Conservation (phyloP, 2,329 filamentous ascomycete species). For the Helotiales sp. region DNA sequence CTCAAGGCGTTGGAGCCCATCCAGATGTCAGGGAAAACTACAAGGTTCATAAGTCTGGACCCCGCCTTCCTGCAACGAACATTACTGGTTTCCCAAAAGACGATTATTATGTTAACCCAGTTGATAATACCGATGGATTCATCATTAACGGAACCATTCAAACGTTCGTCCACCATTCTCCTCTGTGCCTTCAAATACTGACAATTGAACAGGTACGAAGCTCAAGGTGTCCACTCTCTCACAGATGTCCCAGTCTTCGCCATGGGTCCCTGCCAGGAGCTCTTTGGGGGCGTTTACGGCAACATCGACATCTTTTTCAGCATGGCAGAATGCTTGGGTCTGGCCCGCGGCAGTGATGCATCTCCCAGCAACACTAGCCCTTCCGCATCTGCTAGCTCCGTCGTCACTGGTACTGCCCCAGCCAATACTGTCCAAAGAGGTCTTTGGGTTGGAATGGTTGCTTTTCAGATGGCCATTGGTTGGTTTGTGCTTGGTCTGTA, state of each 20-base stretch:
- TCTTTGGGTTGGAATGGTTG: conserved; percentile 31
- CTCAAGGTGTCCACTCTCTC: conserved; percentile 75
- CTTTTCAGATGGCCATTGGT: conserved; percentile 30
- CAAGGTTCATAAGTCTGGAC: conserved; percentile 68
- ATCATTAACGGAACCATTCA: conserved; percentile 77
- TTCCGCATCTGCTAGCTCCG: background rate
- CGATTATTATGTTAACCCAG: conserved; percentile 71
- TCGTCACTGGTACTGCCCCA: conserved; percentile 19
- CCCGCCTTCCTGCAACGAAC: conserved; percentile 65
- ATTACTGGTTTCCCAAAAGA: conserved; percentile 53
- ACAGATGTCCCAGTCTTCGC: conserved; percentile 82
- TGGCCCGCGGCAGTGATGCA: conserved; percentile 28
- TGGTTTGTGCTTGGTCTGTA: conserved; percentile 23
- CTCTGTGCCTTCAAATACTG: background rate
- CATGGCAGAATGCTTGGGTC: conserved; percentile 51
- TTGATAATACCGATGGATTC: conserved; percentile 70
- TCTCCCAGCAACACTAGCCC: conserved; percentile 19
- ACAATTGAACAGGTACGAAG: conserved; percentile 46
- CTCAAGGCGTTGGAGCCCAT: conserved; percentile 70
- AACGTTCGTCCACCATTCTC: conserved; percentile 41
- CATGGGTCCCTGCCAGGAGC: conserved; percentile 77
- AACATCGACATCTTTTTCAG: conserved; percentile 78
- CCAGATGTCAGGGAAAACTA: conserved; percentile 81
- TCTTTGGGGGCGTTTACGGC: conserved; percentile 73
- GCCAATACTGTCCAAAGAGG: conserved; percentile 26